Percentiles rank a stretch among this genome's conserved stretches.
These are phyloP conservation scores for Dothideomycetes sp. DNA, from an alignment of 2,329 filamentous ascomycete species.

Conservation along the genomic window DNA sequence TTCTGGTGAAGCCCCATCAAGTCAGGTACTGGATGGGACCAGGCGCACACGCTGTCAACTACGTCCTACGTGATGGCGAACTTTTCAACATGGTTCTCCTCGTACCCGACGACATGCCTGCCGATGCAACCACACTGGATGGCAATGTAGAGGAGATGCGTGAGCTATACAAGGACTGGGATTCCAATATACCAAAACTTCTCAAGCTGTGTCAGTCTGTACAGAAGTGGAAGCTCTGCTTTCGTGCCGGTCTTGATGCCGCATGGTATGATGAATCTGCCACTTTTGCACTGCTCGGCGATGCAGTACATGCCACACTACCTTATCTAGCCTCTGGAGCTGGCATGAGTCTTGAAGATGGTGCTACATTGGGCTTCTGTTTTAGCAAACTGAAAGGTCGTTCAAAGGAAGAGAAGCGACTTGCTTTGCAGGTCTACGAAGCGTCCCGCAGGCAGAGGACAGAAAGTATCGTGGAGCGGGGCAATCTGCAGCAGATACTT, in stretches of 20 bases:
- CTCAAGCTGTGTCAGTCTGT: slow-evolving; percentile 46
- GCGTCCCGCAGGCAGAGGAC: slow-evolving; percentile 47
- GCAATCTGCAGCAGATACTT: slow-evolving; percentile 50
- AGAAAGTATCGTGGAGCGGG: slow-evolving; percentile 47
- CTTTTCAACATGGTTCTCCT: slow-evolving; percentile 42
- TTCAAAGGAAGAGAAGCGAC: slow-evolving; percentile 26
- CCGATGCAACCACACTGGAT: slow-evolving; percentile 31
- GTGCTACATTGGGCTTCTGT: slow-evolving; percentile 45
- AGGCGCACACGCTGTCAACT: slow-evolving; percentile 42
- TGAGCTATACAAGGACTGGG: slow-evolving; percentile 45
- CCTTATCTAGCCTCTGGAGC: slow-evolving; percentile 50
- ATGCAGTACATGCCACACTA: slow-evolving; percentile 53
- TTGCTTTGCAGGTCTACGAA: slow-evolving; percentile 41
- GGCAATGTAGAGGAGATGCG: slow-evolving; percentile 45
- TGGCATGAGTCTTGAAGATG: slow-evolving; percentile 52
- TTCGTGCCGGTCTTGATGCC: slow-evolving; percentile 40
- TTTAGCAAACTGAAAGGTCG: slow-evolving; percentile 35
- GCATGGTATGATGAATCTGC: slow-evolving; percentile 47
- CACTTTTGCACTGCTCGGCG: slow-evolving; percentile 49
- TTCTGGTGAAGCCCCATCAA: slow-evolving; percentile 34
- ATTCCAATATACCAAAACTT: slow-evolving; percentile 41
- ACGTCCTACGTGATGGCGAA: slow-evolving; percentile 36
- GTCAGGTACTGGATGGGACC: slow-evolving; percentile 45
- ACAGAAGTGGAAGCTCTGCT: slow-evolving; percentile 51
- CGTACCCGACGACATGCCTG: slow-evolving; percentile 40